Evolutionary conservation across 768 basidiomycete species (phyloP).

Genomic region (Kwoniella dejecticola): DNA sequence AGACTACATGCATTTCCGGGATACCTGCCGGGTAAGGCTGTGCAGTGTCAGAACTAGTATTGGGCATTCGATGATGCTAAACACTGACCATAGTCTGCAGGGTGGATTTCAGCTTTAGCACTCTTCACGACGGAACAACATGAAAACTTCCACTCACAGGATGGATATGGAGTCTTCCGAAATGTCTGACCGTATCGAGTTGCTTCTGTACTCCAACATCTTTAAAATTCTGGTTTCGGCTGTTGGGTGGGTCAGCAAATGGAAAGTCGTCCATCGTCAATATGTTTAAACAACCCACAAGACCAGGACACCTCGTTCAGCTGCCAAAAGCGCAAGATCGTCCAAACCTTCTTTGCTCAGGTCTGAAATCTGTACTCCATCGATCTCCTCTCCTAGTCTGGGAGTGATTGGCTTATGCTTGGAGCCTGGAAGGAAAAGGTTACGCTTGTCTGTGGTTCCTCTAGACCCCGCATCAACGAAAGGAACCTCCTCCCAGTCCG

Average conservation of each 20-base stretch:
- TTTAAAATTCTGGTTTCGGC: conserved; percentile 13
- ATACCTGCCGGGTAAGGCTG: too few species aligned
- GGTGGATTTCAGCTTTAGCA: too few species aligned
- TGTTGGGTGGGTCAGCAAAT: too few species aligned
- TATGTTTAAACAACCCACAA: too few species aligned
- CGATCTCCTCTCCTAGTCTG: conserved; percentile 18
- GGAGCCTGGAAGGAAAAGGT: background rate
- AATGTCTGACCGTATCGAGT: conserved; percentile 23
- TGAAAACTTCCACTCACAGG: too few species aligned
- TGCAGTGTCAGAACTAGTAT: too few species aligned
- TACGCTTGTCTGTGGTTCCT: conserved; percentile 3
- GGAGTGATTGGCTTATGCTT: conserved; percentile 14
- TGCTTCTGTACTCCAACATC: conserved; percentile 19
- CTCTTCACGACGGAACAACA: too few species aligned
- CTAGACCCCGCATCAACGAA: conserved; percentile 1
- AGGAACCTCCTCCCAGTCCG: conserved; percentile 26
- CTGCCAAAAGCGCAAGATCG: conserved; percentile 19
- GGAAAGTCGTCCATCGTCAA: too few species aligned
- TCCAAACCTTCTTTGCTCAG: conserved; percentile 19
- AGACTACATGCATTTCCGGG: conserved; percentile 28
- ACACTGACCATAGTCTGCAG: too few species aligned
- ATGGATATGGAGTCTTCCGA: conserved; percentile 27
- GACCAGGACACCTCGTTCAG: conserved; percentile 21
- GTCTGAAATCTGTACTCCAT: conserved; percentile 16
- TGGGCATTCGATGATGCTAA: too few species aligned